These are phyloP conservation scores for Colletotrichum costaricense DNA, from an alignment of 2,329 filamentous ascomycete genomes.

Conservation along the genomic window DNA sequence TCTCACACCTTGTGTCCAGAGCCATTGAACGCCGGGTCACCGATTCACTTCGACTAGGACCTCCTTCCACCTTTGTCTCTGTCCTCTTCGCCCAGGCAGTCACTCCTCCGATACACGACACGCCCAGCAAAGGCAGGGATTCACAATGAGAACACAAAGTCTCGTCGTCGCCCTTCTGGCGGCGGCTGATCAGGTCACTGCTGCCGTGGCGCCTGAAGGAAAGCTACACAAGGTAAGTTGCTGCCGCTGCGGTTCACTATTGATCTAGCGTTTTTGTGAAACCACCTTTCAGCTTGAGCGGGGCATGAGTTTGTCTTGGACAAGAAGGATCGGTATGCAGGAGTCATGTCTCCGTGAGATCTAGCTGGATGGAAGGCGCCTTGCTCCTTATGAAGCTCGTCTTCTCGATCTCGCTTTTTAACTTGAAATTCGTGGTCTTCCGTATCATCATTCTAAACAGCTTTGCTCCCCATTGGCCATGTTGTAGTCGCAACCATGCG, in stretches of 20 bases:
- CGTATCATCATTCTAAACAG: not conserved
- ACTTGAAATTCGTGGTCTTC: not conserved
- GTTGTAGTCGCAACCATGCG: not conserved
- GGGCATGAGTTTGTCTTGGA: not conserved
- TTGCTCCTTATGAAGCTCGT: not conserved
- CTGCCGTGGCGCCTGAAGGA: conserved; percentile 1
- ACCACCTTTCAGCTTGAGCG: not conserved
- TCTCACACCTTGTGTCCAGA: not conserved
- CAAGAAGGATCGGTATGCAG: not conserved
- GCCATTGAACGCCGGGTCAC: not conserved
- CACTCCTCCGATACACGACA: not conserved
- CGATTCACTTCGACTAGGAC: not conserved
- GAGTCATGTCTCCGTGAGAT: not conserved
- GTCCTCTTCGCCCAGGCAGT: not conserved
- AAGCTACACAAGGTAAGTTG: conserved; percentile 30
- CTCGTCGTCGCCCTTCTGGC: conserved; percentile 24
- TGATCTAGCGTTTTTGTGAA: not conserved
- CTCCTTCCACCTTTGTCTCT: not conserved
- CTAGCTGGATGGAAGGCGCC: not conserved
- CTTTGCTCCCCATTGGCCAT: not conserved
- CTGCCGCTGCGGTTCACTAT: not conserved
- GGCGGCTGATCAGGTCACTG: conserved; percentile 18
- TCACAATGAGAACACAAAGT: conserved; percentile 24
- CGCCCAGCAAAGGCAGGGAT: not conserved
- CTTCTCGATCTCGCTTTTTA: not conserved